Evolutionary conservation across 2,329 filamentous ascomycete genomes (phyloP).

Genomic region (Reticulascus tulasneorum): DNA sequence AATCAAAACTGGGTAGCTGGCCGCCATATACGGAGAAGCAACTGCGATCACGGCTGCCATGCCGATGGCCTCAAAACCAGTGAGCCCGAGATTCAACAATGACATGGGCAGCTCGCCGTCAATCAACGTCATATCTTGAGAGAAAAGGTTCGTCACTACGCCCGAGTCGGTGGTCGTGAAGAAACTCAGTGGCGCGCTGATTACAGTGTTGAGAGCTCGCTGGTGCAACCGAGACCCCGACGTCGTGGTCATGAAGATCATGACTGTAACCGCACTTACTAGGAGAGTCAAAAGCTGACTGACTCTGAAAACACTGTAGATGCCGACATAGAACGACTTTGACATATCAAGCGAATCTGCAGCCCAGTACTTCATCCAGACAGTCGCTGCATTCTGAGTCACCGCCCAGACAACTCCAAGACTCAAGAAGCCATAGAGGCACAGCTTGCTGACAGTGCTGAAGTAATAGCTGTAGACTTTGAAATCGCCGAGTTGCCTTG

Average conservation of each 20-base stretch:
- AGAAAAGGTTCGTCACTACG: constrained; percentile 32
- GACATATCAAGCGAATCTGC: constrained; percentile 13
- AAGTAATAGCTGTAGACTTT: constrained; percentile 22
- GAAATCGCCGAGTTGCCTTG: constrained; percentile 13
- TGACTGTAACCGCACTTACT: constrained; percentile 12
- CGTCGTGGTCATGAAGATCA: constrained; percentile 16
- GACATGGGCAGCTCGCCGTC: constrained; percentile 27
- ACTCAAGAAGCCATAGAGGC: constrained; percentile 3
- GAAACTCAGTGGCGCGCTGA: constrained; percentile 30
- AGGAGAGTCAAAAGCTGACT: constrained; percentile 13
- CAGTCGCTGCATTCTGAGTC: constrained; percentile 16
- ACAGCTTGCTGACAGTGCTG: constrained; percentile 8
- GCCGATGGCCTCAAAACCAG: constrained; percentile 22
- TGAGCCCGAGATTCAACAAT: constrained; percentile 19
- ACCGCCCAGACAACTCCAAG: constrained; percentile 9
- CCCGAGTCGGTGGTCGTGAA: constrained; percentile 32
- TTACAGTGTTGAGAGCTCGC: constrained; percentile 16
- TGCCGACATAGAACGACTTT: constrained; percentile 14
- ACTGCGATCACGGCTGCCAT: constrained; percentile 39
- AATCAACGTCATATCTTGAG: constrained; percentile 32
- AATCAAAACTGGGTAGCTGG: constrained; percentile 41
- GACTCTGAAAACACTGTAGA: constrained; percentile 15
- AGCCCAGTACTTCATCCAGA: constrained; percentile 30
- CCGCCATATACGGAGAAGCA: constrained; percentile 33
- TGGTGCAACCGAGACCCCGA: constrained; percentile 20